Percentiles rank a stretch among this genome's conserved stretches.
phyloP scores from a whole-genome alignment of 768 basidiomycete species.

The Omphalotus guepiniiformis region DNA sequence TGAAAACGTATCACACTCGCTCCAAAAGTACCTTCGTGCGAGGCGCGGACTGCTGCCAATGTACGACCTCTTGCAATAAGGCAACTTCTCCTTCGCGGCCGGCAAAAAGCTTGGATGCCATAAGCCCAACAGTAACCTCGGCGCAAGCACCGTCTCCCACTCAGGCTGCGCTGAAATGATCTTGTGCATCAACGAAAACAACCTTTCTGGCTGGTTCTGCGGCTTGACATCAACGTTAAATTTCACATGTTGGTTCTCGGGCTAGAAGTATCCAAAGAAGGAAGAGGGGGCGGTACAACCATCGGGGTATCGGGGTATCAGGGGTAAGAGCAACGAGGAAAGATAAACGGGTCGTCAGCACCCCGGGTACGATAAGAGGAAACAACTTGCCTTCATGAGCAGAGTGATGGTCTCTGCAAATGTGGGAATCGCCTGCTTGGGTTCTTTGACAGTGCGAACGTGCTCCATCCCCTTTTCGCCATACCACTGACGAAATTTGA shows the following conservation, averaged over 20 bases:
- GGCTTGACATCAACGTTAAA: conserved; percentile 93
- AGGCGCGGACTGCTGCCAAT: conserved; percentile 72
- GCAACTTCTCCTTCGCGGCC: conserved; percentile 69
- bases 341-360: conserved; percentile 10
- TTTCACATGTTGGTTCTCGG: conserved; percentile 70
- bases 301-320: conserved; percentile 8
- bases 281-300: not conserved
- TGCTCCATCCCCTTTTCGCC: conserved; percentile 71
- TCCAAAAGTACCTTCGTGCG: conserved; percentile 88
- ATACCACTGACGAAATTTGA: conserved; percentile 69
- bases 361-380: conserved; percentile 9
- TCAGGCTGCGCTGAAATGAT: conserved; percentile 57
- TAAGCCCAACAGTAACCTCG: conserved; percentile 74
- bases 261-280: conserved; percentile 30
- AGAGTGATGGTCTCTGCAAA: conserved; percentile 78
- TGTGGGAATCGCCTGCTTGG: conserved; percentile 85
- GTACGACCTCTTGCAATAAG: conserved; percentile 81
- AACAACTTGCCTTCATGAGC: conserved; percentile 63
- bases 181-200: conserved; percentile 76
- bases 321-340: not conserved
- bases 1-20: conserved; percentile 81
- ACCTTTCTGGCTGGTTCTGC: conserved; percentile 83
- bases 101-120: conserved; percentile 91
- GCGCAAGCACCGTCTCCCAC: conserved; percentile 76
- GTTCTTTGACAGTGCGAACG: conserved; percentile 73